These are phyloP conservation scores for Aspergillus aculeatus DNA, from an alignment of 2,329 filamentous ascomycete genomes.

Conservation along the genomic window DNA sequence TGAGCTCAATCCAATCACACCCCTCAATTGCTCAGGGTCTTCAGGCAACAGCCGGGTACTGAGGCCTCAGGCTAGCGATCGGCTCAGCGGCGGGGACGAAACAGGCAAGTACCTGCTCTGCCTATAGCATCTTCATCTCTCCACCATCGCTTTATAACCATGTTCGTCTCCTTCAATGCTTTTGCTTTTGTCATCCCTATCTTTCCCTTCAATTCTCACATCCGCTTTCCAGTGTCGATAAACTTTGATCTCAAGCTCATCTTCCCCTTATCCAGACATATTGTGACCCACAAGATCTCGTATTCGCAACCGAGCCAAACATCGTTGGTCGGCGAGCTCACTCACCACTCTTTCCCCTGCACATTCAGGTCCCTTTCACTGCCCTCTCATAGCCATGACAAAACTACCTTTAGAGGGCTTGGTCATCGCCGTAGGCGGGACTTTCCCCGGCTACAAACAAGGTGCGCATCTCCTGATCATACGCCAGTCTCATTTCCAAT, in stretches of 20 bases:
- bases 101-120: neutral
- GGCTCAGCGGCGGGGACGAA: neutral
- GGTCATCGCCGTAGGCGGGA: slow-evolving; percentile 59
- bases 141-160: neutral
- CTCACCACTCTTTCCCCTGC: neutral
- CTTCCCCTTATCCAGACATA: neutral
- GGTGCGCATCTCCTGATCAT: slow-evolving; percentile 24
- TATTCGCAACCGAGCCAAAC: neutral
- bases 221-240: neutral
- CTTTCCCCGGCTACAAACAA: slow-evolving; percentile 57
- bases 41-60: slow-evolving; percentile 3
- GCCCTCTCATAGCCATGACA: slow-evolving; percentile 7
- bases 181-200: neutral
- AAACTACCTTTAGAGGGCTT: slow-evolving; percentile 27
- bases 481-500: neutral
- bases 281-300: neutral
- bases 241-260: neutral
- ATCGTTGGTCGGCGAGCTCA: neutral
- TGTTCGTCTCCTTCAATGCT: neutral
- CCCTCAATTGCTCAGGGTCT: neutral
- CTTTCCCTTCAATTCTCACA: neutral
- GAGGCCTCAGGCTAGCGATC: neutral
- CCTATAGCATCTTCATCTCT: neutral
- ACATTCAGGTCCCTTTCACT: neutral
- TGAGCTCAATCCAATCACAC: neutral